A percentile compares a stretch with the other conserved stretches of the same genome.
These are phyloP conservation scores for Aspergillus proliferans DNA, from an alignment of 2,329 filamentous ascomycete species.

Conservation along the genomic window DNA sequence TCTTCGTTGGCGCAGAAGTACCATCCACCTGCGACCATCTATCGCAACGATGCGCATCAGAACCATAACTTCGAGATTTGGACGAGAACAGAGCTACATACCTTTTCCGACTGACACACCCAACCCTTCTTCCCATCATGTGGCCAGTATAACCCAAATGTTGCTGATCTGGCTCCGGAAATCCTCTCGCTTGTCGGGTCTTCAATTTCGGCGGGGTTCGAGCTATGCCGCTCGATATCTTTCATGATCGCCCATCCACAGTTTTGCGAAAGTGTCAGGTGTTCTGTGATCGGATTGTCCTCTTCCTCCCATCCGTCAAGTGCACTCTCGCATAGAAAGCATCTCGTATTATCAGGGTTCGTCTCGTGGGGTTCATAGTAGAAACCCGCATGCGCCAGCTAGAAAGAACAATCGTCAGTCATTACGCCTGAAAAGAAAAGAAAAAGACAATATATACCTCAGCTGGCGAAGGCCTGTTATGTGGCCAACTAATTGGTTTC, in stretches of 20 bases:
- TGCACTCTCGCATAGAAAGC: conserved; percentile 77
- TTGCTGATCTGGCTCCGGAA: conserved; percentile 69
- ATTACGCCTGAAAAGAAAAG: conserved; percentile 4
- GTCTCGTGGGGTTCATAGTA: conserved; percentile 71
- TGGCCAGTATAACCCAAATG: conserved; percentile 81
- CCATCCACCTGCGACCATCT: conserved; percentile 91
- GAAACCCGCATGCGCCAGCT: conserved; percentile 90
- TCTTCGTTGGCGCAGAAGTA: conserved; percentile 80
- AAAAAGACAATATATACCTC: conserved; percentile 46
- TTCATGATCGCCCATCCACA: conserved; percentile 82
- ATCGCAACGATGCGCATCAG: conserved; percentile 13
- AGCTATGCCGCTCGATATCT: conserved; percentile 48
- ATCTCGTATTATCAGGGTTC: conserved; percentile 80
- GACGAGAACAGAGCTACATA: conserved; percentile 32
- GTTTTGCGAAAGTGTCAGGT: conserved; percentile 71
- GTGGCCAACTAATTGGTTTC: conserved; percentile 66
- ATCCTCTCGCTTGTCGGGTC: conserved; percentile 69
- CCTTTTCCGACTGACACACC: conserved; percentile 85
- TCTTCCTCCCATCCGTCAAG: conserved; percentile 88
- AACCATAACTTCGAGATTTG: neutral
- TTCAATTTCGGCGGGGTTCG: conserved; percentile 49
- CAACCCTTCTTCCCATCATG: conserved; percentile 83
- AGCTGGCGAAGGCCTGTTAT: conserved; percentile 59
- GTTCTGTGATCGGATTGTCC: conserved; percentile 77
- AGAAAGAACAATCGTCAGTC: conserved; percentile 9